These are phyloP conservation scores for Colletotrichum liaoningense DNA, from an alignment of 2,329 filamentous ascomycete species.

Conservation along the genomic window DNA sequence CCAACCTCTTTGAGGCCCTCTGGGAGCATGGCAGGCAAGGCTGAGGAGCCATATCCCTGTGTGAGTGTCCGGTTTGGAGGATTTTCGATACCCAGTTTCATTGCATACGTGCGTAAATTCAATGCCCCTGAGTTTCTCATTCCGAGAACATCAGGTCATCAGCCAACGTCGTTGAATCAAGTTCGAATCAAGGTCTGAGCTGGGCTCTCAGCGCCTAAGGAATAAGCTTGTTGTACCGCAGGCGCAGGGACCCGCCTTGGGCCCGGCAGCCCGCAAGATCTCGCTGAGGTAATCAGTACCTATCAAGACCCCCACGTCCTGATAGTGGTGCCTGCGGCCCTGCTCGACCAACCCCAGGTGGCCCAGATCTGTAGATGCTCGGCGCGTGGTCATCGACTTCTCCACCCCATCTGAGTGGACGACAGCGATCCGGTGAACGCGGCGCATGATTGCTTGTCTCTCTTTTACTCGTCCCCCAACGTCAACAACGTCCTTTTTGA, in stretches of 20 bases:
- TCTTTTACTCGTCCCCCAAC: not conserved
- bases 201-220: not conserved
- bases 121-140: too few species aligned
- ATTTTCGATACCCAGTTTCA: too few species aligned
- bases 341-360: conserved; percentile 7
- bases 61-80: not conserved
- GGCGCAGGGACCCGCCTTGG: not conserved
- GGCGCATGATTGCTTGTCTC: conserved; percentile 33
- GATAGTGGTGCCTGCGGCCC: not conserved
- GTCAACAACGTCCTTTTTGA: not conserved
- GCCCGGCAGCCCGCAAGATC: not conserved
- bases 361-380: conserved; percentile 20
- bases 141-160: too few species aligned
- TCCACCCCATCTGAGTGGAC: conserved; percentile 25
- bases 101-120: not conserved
- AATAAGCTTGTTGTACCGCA: not conserved
- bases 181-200: not conserved
- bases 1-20: not conserved
- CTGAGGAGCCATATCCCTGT: not conserved
- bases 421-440: conserved; percentile 25
- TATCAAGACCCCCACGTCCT: conserved; percentile 6
- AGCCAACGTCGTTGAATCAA: not conserved
- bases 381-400: conserved; percentile 32
- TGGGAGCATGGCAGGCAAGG: not conserved
- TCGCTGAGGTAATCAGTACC: conserved; percentile 23